Evolutionary conservation across 2,329 filamentous ascomycete species (phyloP).

Genomic region (Falciphora oryzae): DNA sequence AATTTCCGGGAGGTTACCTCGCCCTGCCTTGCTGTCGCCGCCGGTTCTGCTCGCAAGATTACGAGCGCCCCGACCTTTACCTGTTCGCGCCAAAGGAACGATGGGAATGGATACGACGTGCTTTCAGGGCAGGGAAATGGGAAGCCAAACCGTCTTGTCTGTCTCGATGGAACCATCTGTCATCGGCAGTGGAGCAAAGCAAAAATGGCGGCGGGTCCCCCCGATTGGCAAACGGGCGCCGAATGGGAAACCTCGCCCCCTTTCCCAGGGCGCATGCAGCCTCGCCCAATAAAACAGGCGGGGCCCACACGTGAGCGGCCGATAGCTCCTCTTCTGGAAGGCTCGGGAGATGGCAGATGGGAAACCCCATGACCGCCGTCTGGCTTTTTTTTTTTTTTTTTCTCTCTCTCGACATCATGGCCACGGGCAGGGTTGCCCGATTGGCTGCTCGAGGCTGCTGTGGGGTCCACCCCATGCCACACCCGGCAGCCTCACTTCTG

Average conservation of each 20-base stretch:
- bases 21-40: not conserved
- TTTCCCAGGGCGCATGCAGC: not conserved
- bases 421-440: slow-evolving; percentile 1
- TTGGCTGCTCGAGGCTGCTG: not conserved
- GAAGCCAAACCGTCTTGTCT: too few species aligned
- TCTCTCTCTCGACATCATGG: not conserved
- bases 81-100: too few species aligned
- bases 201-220: not conserved
- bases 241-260: not conserved
- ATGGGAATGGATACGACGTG: not conserved
- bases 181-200: too few species aligned
- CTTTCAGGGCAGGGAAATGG: too few species aligned
- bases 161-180: too few species aligned
- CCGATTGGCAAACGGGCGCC: not conserved
- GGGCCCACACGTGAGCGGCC: not conserved
- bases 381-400: not conserved
- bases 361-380: not conserved
- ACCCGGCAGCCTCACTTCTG: not conserved
- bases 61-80: not conserved
- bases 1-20: not conserved
- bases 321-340: not conserved
- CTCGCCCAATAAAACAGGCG: not conserved
- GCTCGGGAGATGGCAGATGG: not conserved
- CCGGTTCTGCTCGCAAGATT: not conserved
- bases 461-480: not conserved